Percentiles rank a stretch among this genome's conserved stretches.
phyloP scores from a whole-genome alignment of 164 flowering plant genomes.

The Sextonia rubra region DNA sequence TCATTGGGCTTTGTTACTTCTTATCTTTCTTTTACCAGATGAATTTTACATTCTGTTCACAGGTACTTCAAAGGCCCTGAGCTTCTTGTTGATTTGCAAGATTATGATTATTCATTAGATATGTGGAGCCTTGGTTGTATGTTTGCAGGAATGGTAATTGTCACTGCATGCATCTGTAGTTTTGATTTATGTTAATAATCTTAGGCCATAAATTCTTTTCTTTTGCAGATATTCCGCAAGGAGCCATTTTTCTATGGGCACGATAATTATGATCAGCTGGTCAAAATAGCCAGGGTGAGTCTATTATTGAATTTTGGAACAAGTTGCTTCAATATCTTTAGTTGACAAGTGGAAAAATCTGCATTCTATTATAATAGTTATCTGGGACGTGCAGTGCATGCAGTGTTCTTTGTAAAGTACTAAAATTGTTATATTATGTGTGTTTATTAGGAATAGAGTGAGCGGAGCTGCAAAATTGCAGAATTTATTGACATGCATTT shows the following conservation, averaged over 20 bases:
- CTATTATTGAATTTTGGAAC: neutral
- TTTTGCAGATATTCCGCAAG: constrained; percentile 59
- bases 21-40: constrained; percentile 2
- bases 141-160: constrained; percentile 98
- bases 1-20: neutral
- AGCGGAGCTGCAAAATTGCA: neutral
- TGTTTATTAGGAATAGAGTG: neutral
- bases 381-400: neutral
- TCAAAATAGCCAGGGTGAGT: constrained; percentile 92
- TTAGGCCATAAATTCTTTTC: constrained; percentile 2
- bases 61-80: constrained; percentile 99
- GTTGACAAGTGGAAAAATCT: neutral
- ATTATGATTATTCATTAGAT: constrained; percentile 96
- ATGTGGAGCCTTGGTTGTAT: constrained; percentile 99
- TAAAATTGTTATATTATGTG: neutral
- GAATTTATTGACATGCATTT: neutral
- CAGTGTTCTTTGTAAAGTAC: neutral
- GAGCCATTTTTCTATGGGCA: constrained; percentile 94
- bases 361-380: no score
- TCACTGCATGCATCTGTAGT: neutral
- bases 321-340: neutral
- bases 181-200: neutral
- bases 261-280: constrained; percentile 96
- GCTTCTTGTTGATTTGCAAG: constrained; percentile 96
- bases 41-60: constrained; percentile 16